These are phyloP conservation scores for Ophidiomyces ophidiicola DNA, from an alignment of 2,329 filamentous ascomycete species.

Conservation along the genomic window DNA sequence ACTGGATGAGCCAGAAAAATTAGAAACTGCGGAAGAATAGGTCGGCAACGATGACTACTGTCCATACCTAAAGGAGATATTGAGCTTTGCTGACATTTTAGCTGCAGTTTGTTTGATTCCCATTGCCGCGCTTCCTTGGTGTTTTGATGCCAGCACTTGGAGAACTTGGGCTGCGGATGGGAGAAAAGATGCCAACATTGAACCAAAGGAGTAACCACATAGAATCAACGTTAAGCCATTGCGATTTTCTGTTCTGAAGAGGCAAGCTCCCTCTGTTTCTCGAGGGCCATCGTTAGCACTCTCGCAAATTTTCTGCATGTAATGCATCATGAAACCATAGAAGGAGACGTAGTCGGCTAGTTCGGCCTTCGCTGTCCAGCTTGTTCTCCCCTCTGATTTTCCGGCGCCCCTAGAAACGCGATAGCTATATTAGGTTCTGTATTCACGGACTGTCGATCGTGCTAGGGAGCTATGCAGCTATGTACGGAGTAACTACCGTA, in stretches of 20 bases:
- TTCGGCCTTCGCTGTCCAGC: conserved; percentile 76
- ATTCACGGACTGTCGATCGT: too few relatives aligned
- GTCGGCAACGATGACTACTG: too few relatives aligned
- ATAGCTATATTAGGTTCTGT: too few relatives aligned
- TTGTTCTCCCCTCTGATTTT: conserved; percentile 62
- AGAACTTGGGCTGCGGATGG: conserved; percentile 46
- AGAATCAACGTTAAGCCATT: conserved; percentile 43
- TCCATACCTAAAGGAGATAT: neutral
- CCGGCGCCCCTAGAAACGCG: conserved; percentile 60
- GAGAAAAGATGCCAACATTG: conserved; percentile 63
- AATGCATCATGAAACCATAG: conserved; percentile 65
- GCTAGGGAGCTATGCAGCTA: neutral
- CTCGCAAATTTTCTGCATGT: conserved; percentile 34
- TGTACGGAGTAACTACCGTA: conserved; percentile 47
- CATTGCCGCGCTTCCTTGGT: neutral
- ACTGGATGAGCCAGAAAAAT: too few relatives aligned
- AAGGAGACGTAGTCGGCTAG: conserved; percentile 71
- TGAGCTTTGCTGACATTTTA: neutral
- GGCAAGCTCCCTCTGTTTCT: neutral
- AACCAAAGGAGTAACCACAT: conserved; percentile 83
- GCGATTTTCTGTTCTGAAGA: conserved; percentile 24
- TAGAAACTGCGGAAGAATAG: too few relatives aligned
- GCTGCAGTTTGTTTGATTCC: conserved; percentile 1
- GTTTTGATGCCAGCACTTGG: neutral
- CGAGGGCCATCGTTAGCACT: neutral